Evolutionary conservation across 177 flowering plant species (phyloP), one percentile per base, ranked within the genome.

Genomic region (Vitis hybrid): DNA sequence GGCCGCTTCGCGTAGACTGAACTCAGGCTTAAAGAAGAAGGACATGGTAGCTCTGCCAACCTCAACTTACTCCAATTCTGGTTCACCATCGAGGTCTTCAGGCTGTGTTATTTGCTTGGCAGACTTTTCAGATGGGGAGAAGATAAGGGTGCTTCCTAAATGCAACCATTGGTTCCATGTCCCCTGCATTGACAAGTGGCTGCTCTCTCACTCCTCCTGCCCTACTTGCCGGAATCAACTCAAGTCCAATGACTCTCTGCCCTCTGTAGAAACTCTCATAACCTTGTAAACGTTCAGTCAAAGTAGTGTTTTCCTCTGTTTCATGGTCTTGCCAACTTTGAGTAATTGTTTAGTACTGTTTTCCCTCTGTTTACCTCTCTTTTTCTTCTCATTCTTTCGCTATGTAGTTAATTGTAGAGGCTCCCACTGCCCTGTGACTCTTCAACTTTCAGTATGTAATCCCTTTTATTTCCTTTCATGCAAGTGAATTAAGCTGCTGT

Each of bases 121-220:
- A 1, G 87, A 84, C 27, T 80, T 77, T 70, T 21, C 21, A 13
- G 78, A 76, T 4, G 85, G 87, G 1, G 87, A 84, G 15, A 65
- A 66, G 48, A 54, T 81, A 5, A 52, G 84, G 56, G 67, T 79
- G n/a, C 76, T 84, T 35, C 88, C 88, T 24, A 75, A 77, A 49
- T 84, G 88, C 62, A 76, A 67, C 67, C 88, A 84, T 18, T 60
- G 71, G 51, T 84, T 81, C 57, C 85, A 84, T 69, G 78, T 82
- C 19, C 71, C 16, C 1, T 84, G 87, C 72, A 69, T 84, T n/a
- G 87, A 82, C 63, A 76, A 72, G 35, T 84, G 87, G 87, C 79
- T 84, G 61, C 66, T 68, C 19, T 68, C 83, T 55, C 83, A 80
- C 69, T 78, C 85, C 51, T 78, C 85, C 2, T 84, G 87, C 74